phyloP scores from a whole-genome alignment of 2,329 filamentous ascomycete species.

The Aspergillus ruber region DNA sequence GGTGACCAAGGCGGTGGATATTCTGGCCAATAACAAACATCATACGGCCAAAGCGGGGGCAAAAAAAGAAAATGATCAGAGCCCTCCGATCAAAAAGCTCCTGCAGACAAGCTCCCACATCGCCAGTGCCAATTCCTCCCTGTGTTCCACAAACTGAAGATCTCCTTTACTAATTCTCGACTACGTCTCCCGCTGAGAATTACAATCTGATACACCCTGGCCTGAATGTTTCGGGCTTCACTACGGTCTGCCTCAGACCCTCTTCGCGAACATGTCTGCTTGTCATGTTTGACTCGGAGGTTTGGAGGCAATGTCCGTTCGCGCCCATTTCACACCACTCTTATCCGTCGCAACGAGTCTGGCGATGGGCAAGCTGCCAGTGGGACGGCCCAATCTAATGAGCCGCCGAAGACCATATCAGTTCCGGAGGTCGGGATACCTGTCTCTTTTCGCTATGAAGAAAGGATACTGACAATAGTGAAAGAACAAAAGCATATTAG shows the following conservation, averaged over 20 bases:
- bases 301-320: conserved; percentile 15
- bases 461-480: background rate
- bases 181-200: background rate
- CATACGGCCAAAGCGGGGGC: conserved; percentile 6
- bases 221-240: conserved; percentile 33
- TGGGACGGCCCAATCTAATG: background rate
- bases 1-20: conserved; percentile 7
- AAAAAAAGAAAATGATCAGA: too few relatives aligned
- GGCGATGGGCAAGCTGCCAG: conserved; percentile 1
- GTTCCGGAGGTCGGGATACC: background rate
- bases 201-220: background rate
- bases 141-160: too few relatives aligned
- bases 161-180: background rate
- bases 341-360: conserved; percentile 10
- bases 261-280: conserved; percentile 28
- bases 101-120: too few relatives aligned
- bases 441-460: background rate
- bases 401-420: background rate
- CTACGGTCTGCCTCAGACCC: conserved; percentile 32
- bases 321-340: conserved; percentile 21
- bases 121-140: too few relatives aligned
- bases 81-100: too few relatives aligned
- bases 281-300: conserved; percentile 26
- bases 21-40: background rate
- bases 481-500: background rate